Evolutionary conservation across 225 moss, liverwort and hornwort genomes (phyloP), one percentile per base, ranked within the genome.

Genomic region (Physcomitrium patens): DNA sequence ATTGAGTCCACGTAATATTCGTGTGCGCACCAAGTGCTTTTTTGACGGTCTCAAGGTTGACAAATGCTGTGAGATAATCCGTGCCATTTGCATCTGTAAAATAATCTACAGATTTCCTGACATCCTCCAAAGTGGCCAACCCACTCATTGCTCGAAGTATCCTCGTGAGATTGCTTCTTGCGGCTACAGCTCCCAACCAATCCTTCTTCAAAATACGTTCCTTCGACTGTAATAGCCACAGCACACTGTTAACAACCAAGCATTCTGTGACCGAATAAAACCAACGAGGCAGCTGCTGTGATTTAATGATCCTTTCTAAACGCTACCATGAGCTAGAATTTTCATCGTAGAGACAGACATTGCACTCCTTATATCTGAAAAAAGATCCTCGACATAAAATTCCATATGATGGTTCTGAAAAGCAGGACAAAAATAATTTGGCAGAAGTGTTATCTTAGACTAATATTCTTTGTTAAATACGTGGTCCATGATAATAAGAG

Each of bases 61-160:
- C 71, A 2, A 84, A 86, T 10, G 50, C 14, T 7, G 68, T 63
- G 22, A 89, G 75, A 65, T 79, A 89, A 0, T 89, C 12, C 47
- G 77, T 74, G 65, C 74, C 74, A 44, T 89, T 76, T 20, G 41
- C 59, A 59, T 1, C 46, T 12, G 58, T 79, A 48, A 84, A 89
- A 26, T 86, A 89, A 0, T 69, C 45, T 0, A 20, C 14, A 28
- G 81, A 71, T 68, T 79, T 86, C 10, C 81, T 83, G 54, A 84
- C 51, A 77, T 86, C 86, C 72, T 78, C 68, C 70, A 89, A 54
- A 74, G 84, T 84, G 60, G 75, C 79, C 58, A 86, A 68, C n/a
- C 86, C 86, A 42, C 81, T 86, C 74, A 71, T 65, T 12, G 15
- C 46, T 0, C 1, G 46, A 41, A 89, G 83, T 10, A 42, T 71